Evolutionary conservation across 148 eudicot species (phyloP), one percentile per base, ranked within the genome.

Genomic region (Rhododendron ovatum): DNA sequence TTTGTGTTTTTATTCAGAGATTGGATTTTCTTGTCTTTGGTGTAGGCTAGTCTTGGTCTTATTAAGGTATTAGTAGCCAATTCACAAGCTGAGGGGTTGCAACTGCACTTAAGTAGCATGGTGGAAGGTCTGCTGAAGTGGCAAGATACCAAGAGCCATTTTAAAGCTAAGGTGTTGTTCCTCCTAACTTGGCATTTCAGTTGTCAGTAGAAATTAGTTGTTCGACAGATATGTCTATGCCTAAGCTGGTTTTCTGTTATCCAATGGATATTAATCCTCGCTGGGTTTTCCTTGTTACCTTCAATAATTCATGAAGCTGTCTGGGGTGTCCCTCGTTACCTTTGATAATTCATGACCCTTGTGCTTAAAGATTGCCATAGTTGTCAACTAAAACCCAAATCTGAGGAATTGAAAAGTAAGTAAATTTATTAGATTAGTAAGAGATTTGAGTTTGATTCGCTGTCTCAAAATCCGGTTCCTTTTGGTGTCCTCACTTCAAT

Each of bases 41-140:
- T 92, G 86, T 92, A 97, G 99, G 99, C 99, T 45, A 95, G 90
- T 90, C 88, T 97, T 86, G 99, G 99, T 80, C 91, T 97, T 63
- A 75, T 97, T 84, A 97, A 97, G 92, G 99, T 97, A 74, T 85
- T 97, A 91, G 96, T 97, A 78, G 98, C 99, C 65, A 97, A 95
- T 85, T 97, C 99, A 77, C 95, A 86, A 86, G 90, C 94, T 82
- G 98, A 94, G 83, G 87, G 90, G 80, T 89, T 97, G 91, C 92
- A 94, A 78, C 86, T 86, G 85, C 95, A 95, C 87, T 86, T 97
- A 84, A 88, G 84, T 48, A 83, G 91, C 89, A 86, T 97, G 92
- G 96, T 97, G 81, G 98, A 93, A 82, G 94, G 93, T 69, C 65
- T 97, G 82, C 87, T 97, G 84, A 93, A 87, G 85, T 93, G 99